Conservation (phyloP, 768 basidiomycete genomes). For the Gyrodon lividus region DNA sequence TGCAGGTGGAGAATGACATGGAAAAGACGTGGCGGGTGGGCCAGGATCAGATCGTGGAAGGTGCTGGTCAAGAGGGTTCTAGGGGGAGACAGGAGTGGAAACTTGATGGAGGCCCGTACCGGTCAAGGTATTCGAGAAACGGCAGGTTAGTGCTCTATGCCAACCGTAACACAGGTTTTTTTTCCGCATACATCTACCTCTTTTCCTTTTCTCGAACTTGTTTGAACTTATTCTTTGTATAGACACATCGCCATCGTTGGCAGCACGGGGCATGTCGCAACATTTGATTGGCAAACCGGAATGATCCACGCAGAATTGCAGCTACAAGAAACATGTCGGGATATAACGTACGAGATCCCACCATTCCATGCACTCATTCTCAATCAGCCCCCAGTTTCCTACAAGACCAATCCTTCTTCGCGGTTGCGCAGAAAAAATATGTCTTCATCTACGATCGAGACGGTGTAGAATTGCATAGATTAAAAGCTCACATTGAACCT, state of each 20-base stretch:
- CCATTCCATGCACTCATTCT: neutral
- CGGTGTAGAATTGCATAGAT: slow-evolving; percentile 87
- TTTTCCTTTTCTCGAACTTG: neutral
- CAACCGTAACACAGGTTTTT: neutral
- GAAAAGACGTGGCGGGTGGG: slow-evolving; percentile 88
- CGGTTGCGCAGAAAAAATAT: slow-evolving; percentile 95
- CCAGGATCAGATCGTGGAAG: slow-evolving; percentile 72
- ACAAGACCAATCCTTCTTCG: slow-evolving; percentile 90
- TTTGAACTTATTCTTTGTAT: neutral
- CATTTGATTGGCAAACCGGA: slow-evolving; percentile 92
- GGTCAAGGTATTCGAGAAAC: slow-evolving; percentile 83
- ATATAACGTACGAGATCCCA: slow-evolving; percentile 70
- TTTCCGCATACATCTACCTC: neutral
- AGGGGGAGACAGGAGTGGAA: slow-evolving; percentile 74
- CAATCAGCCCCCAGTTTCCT: slow-evolving; percentile 59
- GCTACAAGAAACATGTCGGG: slow-evolving; percentile 85
- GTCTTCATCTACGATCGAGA: slow-evolving; percentile 94
- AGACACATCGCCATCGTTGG: slow-evolving; percentile 89
- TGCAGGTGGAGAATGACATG: slow-evolving; percentile 75
- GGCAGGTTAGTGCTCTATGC: slow-evolving; percentile 60
- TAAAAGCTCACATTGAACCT: slow-evolving; percentile 84
- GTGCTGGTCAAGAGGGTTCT: slow-evolving; percentile 72
- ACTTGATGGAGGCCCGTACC: slow-evolving; percentile 84
- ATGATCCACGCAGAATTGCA: slow-evolving; percentile 85
- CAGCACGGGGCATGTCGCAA: slow-evolving; percentile 80